Conservation (phyloP, 352 stramenopile genomes). For the Phytophthora kernoviae region DNA sequence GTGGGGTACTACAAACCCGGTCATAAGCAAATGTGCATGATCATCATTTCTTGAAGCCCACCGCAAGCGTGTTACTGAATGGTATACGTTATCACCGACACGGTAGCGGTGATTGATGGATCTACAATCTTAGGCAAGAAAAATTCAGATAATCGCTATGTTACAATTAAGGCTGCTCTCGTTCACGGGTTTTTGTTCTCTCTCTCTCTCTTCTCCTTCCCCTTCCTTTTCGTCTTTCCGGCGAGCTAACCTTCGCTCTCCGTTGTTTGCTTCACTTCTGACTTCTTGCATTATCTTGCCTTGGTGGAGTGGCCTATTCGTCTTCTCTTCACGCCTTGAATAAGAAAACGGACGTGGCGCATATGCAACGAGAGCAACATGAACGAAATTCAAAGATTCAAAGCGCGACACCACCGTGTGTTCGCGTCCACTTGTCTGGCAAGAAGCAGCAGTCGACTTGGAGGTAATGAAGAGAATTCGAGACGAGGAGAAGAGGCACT, state of each 20-base stretch:
- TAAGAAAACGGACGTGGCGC: constrained; percentile 9
- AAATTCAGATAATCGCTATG: too few relatives aligned
- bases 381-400: constrained; percentile 24
- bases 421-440: constrained; percentile 5
- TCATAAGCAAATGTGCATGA: too few relatives aligned
- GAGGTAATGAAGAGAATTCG: background rate
- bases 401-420: constrained; percentile 11
- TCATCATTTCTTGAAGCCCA: too few relatives aligned
- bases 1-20: too few relatives aligned
- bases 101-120: too few relatives aligned
- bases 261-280: constrained; percentile 10
- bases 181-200: constrained; percentile 1
- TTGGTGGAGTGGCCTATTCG: constrained; percentile 2
- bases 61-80: too few relatives aligned
- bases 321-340: constrained; percentile 7
- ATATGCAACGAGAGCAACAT: constrained; percentile 19
- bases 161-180: constrained; percentile 29
- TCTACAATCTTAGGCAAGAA: too few relatives aligned
- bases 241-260: constrained; percentile 1
- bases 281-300: constrained; percentile 23
- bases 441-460: background rate
- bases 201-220: constrained; percentile 5
- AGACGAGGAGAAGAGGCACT: background rate
- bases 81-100: too few relatives aligned
- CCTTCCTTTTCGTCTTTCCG: constrained; percentile 4